A percentile compares a stretch with the other conserved stretches of the same genome.
Evolutionary conservation across 2,329 filamentous ascomycete species (phyloP).

Genomic region (Pseudogymnoascus verrucosus): DNA sequence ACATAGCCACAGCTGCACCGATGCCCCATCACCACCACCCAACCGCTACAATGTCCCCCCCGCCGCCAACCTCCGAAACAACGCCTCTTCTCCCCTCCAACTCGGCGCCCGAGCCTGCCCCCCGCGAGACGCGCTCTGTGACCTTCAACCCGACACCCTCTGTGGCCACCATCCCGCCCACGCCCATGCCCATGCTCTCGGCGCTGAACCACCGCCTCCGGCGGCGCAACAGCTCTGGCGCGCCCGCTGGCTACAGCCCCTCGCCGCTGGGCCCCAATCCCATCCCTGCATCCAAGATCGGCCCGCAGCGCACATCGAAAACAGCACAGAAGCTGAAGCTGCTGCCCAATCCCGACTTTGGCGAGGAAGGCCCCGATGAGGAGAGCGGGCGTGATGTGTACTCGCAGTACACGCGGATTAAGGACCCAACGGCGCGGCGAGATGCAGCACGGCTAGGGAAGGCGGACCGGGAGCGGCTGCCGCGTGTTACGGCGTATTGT

Average conservation of each 20-base stretch:
- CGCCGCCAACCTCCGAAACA: constrained; percentile 6
- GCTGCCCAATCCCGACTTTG: constrained; percentile 81
- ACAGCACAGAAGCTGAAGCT: constrained; percentile 96
- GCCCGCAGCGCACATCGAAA: constrained; percentile 89
- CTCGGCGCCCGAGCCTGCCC: constrained; percentile 15
- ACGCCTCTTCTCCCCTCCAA: not conserved
- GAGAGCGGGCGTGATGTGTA: constrained; percentile 94
- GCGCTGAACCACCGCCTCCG: constrained; percentile 81
- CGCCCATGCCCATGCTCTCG: constrained; percentile 55
- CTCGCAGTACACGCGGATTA: constrained; percentile 94
- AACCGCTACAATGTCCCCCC: not conserved
- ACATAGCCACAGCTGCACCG: not conserved
- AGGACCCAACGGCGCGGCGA: constrained; percentile 84
- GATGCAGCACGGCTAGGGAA: constrained; percentile 91
- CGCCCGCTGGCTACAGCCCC: constrained; percentile 36
- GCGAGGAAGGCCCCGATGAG: constrained; percentile 69
- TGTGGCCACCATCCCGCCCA: constrained; percentile 45
- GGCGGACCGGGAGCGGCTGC: constrained; percentile 78
- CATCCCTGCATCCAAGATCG: constrained; percentile 58
- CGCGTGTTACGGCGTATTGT: constrained; percentile 92
- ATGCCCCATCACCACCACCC: constrained; percentile 6
- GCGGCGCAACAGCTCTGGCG: constrained; percentile 74
- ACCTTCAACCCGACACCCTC: constrained; percentile 69
- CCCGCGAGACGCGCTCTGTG: constrained; percentile 34
- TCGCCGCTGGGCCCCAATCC: constrained; percentile 31